Conservation (phyloP, 2,329 filamentous ascomycete species). For the Sporothrix luriei region DNA sequence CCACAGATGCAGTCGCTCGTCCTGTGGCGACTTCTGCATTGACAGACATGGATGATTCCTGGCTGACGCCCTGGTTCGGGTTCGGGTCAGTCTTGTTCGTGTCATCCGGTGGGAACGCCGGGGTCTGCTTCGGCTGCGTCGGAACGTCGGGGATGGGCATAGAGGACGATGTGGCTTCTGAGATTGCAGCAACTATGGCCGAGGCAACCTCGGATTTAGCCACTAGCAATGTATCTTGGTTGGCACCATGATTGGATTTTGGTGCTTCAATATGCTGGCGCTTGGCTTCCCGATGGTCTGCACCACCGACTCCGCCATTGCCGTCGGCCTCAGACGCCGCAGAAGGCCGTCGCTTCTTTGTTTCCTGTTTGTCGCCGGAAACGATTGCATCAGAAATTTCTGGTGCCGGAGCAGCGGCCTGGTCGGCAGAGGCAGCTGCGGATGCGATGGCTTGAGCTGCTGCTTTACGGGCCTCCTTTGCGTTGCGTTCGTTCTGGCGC, state of each 20-base stretch:
- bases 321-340: constrained; percentile 29
- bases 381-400: background rate
- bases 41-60: background rate
- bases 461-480: constrained; percentile 55
- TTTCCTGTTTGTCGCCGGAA: constrained; percentile 20
- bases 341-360: constrained; percentile 37
- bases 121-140: constrained; percentile 20
- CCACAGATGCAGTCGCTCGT: background rate
- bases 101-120: background rate
- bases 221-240: background rate
- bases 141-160: constrained; percentile 10
- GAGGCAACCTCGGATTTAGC: background rate
- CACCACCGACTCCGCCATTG: background rate
- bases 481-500: constrained; percentile 78
- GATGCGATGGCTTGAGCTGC: background rate
- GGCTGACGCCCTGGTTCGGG: background rate
- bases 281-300: constrained; percentile 35
- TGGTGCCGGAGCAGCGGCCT: background rate
- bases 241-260: background rate
- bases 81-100: background rate
- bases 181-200: constrained; percentile 8
- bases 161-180: background rate
- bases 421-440: background rate
- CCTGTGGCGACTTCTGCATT: background rate
- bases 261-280: constrained; percentile 38